These are phyloP conservation scores for Hura crepitans DNA, from an alignment of 441 rosid species.

Conservation along the genomic window DNA sequence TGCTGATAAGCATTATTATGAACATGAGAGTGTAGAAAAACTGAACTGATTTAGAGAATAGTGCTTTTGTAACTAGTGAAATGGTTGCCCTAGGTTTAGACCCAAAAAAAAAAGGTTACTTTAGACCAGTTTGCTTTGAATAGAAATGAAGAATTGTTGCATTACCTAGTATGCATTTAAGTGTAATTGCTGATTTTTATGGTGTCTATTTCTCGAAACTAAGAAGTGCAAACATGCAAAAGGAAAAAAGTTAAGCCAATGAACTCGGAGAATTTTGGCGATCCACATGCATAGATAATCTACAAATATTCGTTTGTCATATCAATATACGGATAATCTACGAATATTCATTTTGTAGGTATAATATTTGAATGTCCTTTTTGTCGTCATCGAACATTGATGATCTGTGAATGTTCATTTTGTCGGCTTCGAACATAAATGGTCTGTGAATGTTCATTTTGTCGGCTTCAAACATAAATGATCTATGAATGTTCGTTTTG, in stretches of 20 bases:
- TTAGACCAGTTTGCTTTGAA: neutral
- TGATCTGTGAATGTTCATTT: too few relatives aligned
- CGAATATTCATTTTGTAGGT: too few relatives aligned
- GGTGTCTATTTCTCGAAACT: neutral
- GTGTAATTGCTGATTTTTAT: neutral
- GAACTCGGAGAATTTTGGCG: neutral
- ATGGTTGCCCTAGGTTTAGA: too few relatives aligned
- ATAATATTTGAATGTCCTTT: too few relatives aligned
- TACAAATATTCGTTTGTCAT: neutral
- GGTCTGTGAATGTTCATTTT: neutral
- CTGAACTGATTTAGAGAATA: neutral
- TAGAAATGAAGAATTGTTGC: conserved; percentile 4
- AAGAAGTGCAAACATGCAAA: neutral
- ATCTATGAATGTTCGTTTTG: too few relatives aligned
- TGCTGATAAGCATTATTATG: neutral
- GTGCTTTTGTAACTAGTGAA: neutral
- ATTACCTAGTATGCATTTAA: neutral
- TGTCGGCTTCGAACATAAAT: too few relatives aligned
- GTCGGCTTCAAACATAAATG: neutral
- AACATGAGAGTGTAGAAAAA: neutral
- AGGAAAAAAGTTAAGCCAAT: neutral
- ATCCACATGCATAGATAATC: neutral
- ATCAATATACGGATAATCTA: neutral
- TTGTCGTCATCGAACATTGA: too few relatives aligned
- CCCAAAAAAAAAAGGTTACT: too few relatives aligned